phyloP scores from a whole-genome alignment of 1,284 basidiomycete genomes.

The Malassezia sp. region DNA sequence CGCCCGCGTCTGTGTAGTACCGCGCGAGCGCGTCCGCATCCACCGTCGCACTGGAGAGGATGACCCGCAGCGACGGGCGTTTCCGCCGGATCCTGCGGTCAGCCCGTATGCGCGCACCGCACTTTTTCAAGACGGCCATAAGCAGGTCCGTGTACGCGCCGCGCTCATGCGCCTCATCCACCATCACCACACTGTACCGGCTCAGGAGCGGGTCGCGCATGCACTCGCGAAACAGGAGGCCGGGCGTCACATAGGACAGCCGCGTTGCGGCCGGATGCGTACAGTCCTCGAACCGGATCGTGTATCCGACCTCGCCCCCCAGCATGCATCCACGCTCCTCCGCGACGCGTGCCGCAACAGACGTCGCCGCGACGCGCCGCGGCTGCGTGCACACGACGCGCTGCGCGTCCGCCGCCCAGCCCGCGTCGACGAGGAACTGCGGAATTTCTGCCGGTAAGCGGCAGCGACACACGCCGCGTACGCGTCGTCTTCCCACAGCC shows the following conservation, averaged over 20 bases:
- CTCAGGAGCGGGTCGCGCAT: constrained; percentile 33
- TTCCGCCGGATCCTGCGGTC: constrained; percentile 60
- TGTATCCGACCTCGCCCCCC: constrained; percentile 65
- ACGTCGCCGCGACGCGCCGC: constrained; percentile 44
- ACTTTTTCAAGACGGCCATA: constrained; percentile 50
- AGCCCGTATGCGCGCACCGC: not conserved
- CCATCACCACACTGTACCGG: constrained; percentile 46
- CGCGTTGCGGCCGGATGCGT: constrained; percentile 37
- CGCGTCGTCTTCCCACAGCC: constrained; percentile 39
- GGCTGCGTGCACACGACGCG: constrained; percentile 47
- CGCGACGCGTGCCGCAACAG: constrained; percentile 47
- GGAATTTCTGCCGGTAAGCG: constrained; percentile 61
- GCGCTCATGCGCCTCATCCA: constrained; percentile 50
- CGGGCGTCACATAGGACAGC: constrained; percentile 44
- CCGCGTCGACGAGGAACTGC: constrained; percentile 80
- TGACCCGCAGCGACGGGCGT: constrained; percentile 71
- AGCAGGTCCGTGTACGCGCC: constrained; percentile 48
- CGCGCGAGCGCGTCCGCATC: constrained; percentile 77
- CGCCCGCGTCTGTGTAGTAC: constrained; percentile 55
- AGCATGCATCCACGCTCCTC: constrained; percentile 48
- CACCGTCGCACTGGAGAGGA: constrained; percentile 88
- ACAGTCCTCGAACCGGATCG: constrained; percentile 48
- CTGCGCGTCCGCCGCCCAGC: constrained; percentile 41
- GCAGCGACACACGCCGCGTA: constrained; percentile 10
- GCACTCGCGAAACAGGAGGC: constrained; percentile 33